Conservation (phyloP, 108 stramenopile species). For the Fistulifera pelliculosa region DNA sequence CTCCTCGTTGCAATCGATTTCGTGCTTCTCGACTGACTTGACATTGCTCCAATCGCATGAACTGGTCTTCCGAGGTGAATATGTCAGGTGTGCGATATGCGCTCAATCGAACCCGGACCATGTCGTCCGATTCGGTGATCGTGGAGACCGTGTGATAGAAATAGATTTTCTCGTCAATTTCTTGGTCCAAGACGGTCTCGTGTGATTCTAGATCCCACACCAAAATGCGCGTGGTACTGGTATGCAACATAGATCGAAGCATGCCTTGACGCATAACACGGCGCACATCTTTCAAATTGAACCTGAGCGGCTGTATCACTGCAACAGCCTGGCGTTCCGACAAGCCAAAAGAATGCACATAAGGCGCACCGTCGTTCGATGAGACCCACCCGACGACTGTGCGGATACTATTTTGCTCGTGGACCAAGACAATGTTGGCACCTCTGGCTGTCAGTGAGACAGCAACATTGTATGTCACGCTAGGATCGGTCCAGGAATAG, state of each 20-base stretch:
- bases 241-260: conserved; percentile 16
- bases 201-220: conserved; percentile 18
- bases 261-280: conserved; percentile 11
- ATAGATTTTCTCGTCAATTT: conserved; percentile 19
- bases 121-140: neutral
- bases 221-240: conserved; percentile 21
- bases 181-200: conserved; percentile 17
- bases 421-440: conserved; percentile 8
- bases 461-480: conserved; percentile 26
- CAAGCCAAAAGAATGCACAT: conserved; percentile 27
- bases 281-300: conserved; percentile 1
- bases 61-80: conserved; percentile 27
- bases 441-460: conserved; percentile 20
- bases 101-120: conserved; percentile 18
- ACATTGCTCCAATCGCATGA: conserved; percentile 25
- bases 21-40: conserved; percentile 13
- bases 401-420: neutral
- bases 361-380: conserved; percentile 18
- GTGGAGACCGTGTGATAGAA: conserved; percentile 30
- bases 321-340: conserved; percentile 16
- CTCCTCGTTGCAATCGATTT: conserved; percentile 14
- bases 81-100: conserved; percentile 25
- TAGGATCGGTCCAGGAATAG: conserved; percentile 14
- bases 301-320: conserved; percentile 24
- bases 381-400: conserved; percentile 10